A percentile compares a stretch with the other conserved stretches of the same genome.
phyloP scores from a whole-genome alignment of 1,284 basidiomycete genomes.

The Volvariella surrecta region DNA sequence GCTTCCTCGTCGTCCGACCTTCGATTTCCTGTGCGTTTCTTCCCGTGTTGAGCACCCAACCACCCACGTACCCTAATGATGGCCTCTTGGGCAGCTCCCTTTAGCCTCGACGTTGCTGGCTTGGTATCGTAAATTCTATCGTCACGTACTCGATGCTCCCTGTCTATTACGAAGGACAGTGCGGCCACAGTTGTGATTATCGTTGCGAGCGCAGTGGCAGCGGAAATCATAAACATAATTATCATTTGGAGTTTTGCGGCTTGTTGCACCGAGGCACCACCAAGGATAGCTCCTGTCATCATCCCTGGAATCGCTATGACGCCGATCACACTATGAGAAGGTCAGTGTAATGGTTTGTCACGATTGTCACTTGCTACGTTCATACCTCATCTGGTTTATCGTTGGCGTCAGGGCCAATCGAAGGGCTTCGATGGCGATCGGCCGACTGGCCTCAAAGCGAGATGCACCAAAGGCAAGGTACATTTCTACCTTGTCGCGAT shows the following conservation, averaged over 20 bases:
- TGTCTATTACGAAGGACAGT: slow-evolving; percentile 57
- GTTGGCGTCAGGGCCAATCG: slow-evolving; percentile 71
- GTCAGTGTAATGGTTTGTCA: slow-evolving; percentile 1
- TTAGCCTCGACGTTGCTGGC: slow-evolving; percentile 45
- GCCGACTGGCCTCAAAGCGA: slow-evolving; percentile 71
- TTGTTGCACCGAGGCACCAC: slow-evolving; percentile 75
- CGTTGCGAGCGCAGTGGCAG: slow-evolving; percentile 61
- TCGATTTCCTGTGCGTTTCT: no score
- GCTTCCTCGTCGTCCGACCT: no score
- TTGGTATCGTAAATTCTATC: slow-evolving; percentile 52
- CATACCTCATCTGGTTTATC: slow-evolving; percentile 79
- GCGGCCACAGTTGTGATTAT: slow-evolving; percentile 55
- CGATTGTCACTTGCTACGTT: slow-evolving; percentile 7
- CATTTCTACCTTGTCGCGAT: slow-evolving; percentile 75
- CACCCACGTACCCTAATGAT: no score
- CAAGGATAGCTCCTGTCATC: slow-evolving; percentile 88
- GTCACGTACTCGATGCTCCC: slow-evolving; percentile 57
- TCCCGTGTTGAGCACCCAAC: no score
- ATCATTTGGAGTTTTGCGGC: slow-evolving; percentile 83
- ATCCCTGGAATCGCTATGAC: slow-evolving; percentile 74
- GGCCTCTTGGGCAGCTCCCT: no score
- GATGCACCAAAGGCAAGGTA: slow-evolving; percentile 79
- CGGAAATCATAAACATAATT: slow-evolving; percentile 87
- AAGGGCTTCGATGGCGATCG: slow-evolving; percentile 71
- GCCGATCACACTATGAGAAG: slow-evolving; percentile 55